Percentiles rank a stretch among this genome's conserved stretches.
Evolutionary conservation across 768 basidiomycete species (phyloP).

Genomic region (Pholiota conissans): DNA sequence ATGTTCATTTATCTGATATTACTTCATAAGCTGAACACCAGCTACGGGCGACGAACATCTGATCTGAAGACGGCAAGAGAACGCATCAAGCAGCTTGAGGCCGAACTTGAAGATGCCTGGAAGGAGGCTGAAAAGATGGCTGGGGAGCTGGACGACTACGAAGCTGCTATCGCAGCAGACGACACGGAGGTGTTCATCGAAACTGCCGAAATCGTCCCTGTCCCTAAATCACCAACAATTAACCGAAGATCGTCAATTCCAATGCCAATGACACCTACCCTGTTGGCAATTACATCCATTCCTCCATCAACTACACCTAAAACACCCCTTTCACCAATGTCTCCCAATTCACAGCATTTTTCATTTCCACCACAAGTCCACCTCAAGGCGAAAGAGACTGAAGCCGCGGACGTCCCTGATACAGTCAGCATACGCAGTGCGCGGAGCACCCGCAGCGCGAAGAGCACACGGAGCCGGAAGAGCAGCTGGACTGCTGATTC

Average conservation of each 20-base stretch:
- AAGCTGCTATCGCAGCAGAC: constrained; percentile 35
- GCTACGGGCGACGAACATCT: constrained; percentile 62
- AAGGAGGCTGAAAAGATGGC: constrained; percentile 73
- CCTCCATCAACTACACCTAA: constrained; percentile 18
- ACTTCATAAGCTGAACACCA: constrained; percentile 55
- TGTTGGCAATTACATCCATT: constrained; percentile 20
- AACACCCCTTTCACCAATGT: constrained; percentile 16
- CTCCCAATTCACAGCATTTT: constrained; percentile 14
- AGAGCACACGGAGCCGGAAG: constrained; percentile 34
- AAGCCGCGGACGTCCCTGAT: constrained; percentile 33
- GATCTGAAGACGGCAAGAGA: constrained; percentile 52
- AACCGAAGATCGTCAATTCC: constrained; percentile 19
- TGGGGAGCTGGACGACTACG: constrained; percentile 66
- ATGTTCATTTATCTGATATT: constrained; percentile 2
- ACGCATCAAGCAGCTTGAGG: constrained; percentile 57
- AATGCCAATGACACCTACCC: constrained; percentile 23
- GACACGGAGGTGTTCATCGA: constrained; percentile 43
- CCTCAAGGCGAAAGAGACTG: constrained; percentile 23
- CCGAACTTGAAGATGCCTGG: constrained; percentile 81
- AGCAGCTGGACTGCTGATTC: constrained; percentile 31
- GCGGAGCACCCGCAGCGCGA: constrained; percentile 29
- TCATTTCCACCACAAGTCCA: constrained; percentile 21
- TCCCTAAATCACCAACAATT: constrained; percentile 27
- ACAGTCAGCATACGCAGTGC: constrained; percentile 39
- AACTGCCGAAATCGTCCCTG: constrained; percentile 43